A percentile compares a stretch with the other conserved stretches of the same genome.
phyloP scores from a whole-genome alignment of 768 basidiomycete genomes.

The Hericium erinaceus region DNA sequence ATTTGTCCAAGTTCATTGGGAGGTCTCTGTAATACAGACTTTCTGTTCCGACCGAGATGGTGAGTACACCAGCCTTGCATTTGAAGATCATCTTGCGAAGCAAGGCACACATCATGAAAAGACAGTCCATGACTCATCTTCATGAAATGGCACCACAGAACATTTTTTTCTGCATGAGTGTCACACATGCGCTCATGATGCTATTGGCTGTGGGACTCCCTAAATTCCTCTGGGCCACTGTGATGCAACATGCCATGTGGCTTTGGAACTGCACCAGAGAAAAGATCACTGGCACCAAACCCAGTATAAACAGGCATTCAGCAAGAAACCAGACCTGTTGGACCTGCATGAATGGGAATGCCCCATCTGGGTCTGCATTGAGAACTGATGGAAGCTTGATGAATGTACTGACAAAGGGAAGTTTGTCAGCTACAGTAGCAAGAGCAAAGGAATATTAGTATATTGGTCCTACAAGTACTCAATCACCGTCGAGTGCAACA shows the following conservation, averaged over 20 bases:
- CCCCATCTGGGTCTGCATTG: conserved; percentile 10
- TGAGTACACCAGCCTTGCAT: neutral
- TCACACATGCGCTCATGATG: too few relatives aligned
- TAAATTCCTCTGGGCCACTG: conserved; percentile 20
- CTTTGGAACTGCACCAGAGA: conserved; percentile 11
- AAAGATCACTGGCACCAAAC: conserved; percentile 1
- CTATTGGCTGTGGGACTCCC: conserved; percentile 5
- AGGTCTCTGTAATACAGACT: neutral
- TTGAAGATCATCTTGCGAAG: neutral
- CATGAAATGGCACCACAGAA: neutral
- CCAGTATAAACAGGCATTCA: conserved; percentile 11
- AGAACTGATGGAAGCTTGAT: too few relatives aligned
- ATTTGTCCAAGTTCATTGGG: neutral
- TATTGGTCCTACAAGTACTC: too few relatives aligned
- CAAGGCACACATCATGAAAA: neutral
- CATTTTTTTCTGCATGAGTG: too few relatives aligned
- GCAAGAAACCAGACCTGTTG: conserved; percentile 20
- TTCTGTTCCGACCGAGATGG: neutral
- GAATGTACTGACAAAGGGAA: too few relatives aligned
- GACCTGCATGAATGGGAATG: conserved; percentile 6
- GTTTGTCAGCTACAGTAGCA: too few relatives aligned
- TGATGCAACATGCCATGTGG: conserved; percentile 14
- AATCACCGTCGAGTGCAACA: too few relatives aligned
- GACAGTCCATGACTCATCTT: neutral
- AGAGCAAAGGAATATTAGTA: too few relatives aligned